Evolutionary conservation across 495 filamentous ascomycete species (phyloP).

Genomic region (Tuber microsphaerosporum): DNA sequence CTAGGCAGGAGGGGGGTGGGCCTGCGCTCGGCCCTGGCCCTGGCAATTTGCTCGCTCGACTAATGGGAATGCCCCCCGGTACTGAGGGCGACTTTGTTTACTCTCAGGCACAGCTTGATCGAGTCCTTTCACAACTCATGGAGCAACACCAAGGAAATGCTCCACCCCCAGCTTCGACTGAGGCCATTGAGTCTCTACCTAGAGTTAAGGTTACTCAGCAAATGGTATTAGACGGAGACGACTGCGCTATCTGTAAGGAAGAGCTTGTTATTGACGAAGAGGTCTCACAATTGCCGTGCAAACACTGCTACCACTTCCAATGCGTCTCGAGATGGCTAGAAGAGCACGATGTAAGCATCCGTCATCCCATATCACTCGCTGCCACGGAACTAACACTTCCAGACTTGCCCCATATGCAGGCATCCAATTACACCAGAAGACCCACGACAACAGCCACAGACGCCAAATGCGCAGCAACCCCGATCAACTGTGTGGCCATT

Average conservation of each 20-base stretch:
- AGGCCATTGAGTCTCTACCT: constrained; percentile 63
- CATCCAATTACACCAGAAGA: constrained; percentile 37
- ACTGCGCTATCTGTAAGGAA: constrained; percentile 94
- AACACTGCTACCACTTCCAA: constrained; percentile 61
- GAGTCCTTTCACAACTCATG: constrained; percentile 79
- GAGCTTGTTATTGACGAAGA: constrained; percentile 65
- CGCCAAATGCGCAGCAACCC: constrained; percentile 7
- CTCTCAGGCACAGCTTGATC: constrained; percentile 81
- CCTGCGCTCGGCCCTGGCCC: constrained; percentile 18
- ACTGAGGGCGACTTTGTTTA: constrained; percentile 74
- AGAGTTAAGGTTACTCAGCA: constrained; percentile 34
- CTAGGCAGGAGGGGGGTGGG: neutral
- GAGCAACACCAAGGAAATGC: constrained; percentile 71
- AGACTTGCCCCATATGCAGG: constrained; percentile 41
- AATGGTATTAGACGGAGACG: constrained; percentile 49
- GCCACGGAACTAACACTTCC: neutral
- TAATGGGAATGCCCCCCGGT: constrained; percentile 30
- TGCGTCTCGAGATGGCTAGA: constrained; percentile 40
- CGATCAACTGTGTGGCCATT: neutral
- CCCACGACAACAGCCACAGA: constrained; percentile 21
- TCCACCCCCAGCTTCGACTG: constrained; percentile 69
- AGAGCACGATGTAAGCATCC: constrained; percentile 31
- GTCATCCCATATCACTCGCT: neutral
- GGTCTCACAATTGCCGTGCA: constrained; percentile 74
- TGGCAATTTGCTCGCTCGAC: constrained; percentile 21